Percentiles rank a stretch among this genome's conserved stretches.
Conservation (phyloP, 2,329 filamentous ascomycete genomes). For the Sporothrix globosa region DNA sequence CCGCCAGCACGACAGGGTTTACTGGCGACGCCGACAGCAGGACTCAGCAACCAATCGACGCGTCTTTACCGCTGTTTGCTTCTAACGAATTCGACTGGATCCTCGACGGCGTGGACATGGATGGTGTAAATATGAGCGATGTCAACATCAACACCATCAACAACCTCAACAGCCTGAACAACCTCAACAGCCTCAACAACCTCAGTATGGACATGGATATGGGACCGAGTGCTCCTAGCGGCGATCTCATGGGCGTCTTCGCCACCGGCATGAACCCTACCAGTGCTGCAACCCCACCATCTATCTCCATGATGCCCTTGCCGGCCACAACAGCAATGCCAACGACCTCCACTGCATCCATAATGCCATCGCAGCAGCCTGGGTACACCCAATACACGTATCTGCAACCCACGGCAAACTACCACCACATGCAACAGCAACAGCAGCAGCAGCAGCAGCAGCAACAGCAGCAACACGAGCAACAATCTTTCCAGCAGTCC, state of each 20-base stretch:
- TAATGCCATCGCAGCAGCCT: background rate
- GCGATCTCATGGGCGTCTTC: background rate
- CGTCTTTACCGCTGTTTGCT: background rate
- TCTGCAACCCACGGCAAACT: background rate
- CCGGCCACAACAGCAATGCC: conserved; percentile 5
- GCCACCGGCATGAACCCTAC: background rate
- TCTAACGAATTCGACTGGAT: conserved; percentile 21
- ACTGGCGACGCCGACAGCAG: background rate
- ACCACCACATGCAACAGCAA: conserved; percentile 7
- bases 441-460: conserved; percentile 19
- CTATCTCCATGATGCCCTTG: background rate
- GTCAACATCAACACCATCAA: background rate
- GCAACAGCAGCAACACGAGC: background rate
- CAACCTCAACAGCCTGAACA: background rate
- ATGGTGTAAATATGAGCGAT: background rate
- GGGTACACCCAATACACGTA: conserved; percentile 7
- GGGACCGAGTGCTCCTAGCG: background rate
- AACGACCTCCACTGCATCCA: background rate
- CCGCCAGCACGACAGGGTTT: background rate
- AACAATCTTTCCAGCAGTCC: conserved; percentile 15
- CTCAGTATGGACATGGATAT: background rate
- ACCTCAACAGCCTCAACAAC: background rate
- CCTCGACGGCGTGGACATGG: conserved; percentile 12
- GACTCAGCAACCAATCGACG: background rate
- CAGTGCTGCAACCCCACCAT: background rate